phyloP scores from a whole-genome alignment of 2,329 filamentous ascomycete genomes.

The Colletotrichum destructivum region DNA sequence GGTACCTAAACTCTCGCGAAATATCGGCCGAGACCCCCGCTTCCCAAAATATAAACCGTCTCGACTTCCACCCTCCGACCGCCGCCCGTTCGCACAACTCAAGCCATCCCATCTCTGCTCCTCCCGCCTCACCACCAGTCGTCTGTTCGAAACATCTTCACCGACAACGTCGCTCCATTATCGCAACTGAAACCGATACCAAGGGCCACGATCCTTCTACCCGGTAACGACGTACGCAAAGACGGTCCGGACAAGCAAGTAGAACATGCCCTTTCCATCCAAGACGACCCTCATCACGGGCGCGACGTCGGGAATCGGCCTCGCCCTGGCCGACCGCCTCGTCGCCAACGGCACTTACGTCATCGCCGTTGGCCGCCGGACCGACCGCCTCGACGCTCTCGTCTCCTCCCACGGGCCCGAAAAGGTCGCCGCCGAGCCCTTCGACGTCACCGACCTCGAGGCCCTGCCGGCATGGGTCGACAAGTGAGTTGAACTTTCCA shows the following conservation, averaged over 20 bases:
- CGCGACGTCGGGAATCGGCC: constrained; percentile 69
- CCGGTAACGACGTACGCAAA: neutral
- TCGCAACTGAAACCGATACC: neutral
- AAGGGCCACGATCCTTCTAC: neutral
- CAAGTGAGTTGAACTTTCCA: constrained; percentile 47
- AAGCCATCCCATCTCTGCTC: constrained; percentile 3
- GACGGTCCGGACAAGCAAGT: neutral
- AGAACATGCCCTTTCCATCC: constrained; percentile 67
- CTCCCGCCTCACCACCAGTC: neutral
- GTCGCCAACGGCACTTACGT: constrained; percentile 65
- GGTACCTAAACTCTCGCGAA: constrained; percentile 1
- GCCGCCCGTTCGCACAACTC: neutral
- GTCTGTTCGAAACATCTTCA: neutral
- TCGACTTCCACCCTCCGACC: neutral
- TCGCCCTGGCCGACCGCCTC: constrained; percentile 59
- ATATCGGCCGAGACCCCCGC: constrained; percentile 2
- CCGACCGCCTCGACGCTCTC: constrained; percentile 66
- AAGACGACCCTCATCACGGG: constrained; percentile 70
- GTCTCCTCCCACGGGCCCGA: constrained; percentile 61
- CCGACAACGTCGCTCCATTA: neutral
- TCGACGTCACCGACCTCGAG: constrained; percentile 62
- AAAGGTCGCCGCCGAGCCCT: constrained; percentile 54
- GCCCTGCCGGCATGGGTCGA: constrained; percentile 59
- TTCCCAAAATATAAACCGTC: neutral
- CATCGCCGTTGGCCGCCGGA: constrained; percentile 69